Conservation (phyloP, 768 basidiomycete genomes). For the Leucocoprinus leucothites region DNA sequence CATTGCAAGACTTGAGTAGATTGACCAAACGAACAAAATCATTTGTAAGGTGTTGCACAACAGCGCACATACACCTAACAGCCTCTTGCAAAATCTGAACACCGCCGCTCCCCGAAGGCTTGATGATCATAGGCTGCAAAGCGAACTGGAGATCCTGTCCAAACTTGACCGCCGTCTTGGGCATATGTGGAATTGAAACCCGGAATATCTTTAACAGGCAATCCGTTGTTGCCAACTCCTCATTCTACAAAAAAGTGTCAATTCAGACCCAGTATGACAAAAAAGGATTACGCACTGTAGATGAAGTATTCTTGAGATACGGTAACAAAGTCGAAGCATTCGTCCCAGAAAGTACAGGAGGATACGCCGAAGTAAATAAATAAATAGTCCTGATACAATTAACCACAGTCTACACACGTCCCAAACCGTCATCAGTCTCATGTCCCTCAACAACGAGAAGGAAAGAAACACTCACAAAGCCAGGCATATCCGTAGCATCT, state of each 20-base stretch:
- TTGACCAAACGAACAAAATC: conserved; percentile 78
- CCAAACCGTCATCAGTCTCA: not conserved
- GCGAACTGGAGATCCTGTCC: conserved; percentile 79
- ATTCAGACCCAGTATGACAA: not conserved
- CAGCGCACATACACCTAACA: conserved; percentile 88
- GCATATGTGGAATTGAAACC: conserved; percentile 81
- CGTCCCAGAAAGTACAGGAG: conserved; percentile 75
- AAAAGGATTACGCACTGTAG: conserved; percentile 49
- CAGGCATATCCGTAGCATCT: conserved; percentile 77
- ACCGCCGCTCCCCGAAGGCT: conserved; percentile 68
- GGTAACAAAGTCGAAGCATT: conserved; percentile 87
- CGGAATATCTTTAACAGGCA: conserved; percentile 88
- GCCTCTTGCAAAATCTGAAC: conserved; percentile 84
- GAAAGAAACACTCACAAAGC: conserved; percentile 53
- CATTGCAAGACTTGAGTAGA: conserved; percentile 82
- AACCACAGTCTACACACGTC: conserved; percentile 58
- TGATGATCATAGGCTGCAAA: conserved; percentile 89
- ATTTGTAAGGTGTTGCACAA: conserved; percentile 81
- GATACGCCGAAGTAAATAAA: conserved; percentile 78
- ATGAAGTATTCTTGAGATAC: conserved; percentile 78
- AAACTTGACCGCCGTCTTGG: conserved; percentile 86
- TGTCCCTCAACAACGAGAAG: not conserved
- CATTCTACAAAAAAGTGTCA: conserved; percentile 43
- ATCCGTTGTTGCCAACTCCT: conserved; percentile 83
- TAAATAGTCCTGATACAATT: conserved; percentile 86